Conservation (phyloP, 2,329 filamentous ascomycete genomes). For the Apiospora malaysiana region DNA sequence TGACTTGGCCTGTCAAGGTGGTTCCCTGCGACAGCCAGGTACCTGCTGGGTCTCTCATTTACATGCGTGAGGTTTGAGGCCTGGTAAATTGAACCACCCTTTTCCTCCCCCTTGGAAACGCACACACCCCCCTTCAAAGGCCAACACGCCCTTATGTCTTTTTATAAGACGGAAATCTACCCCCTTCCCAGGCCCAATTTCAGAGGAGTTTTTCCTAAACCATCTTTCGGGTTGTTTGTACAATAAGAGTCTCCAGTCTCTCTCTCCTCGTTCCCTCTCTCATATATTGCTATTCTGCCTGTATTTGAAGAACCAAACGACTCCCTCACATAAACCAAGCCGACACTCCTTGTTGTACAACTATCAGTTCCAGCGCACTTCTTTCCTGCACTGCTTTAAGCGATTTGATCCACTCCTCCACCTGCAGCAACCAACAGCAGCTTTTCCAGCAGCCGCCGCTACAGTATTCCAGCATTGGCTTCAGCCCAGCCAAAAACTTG, state of each 20-base stretch:
- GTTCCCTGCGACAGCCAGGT: constrained; percentile 23
- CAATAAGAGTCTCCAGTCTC: constrained; percentile 24
- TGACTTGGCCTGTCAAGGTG: constrained; percentile 20
- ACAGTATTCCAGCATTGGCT: constrained; percentile 20
- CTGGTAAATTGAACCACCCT: constrained; percentile 27
- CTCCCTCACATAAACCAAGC: not conserved
- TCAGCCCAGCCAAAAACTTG: constrained; percentile 19
- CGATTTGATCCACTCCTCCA: constrained; percentile 24
- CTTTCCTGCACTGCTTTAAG: constrained; percentile 25
- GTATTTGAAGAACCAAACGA: constrained; percentile 11
- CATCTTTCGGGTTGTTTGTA: constrained; percentile 22
- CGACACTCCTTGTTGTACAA: constrained; percentile 25
- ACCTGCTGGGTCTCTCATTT: constrained; percentile 24
- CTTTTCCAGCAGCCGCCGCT: not conserved
- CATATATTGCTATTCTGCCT: constrained; percentile 20
- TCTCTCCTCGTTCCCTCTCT: constrained; percentile 14
- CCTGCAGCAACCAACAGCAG: constrained; percentile 19
- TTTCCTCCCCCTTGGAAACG: constrained; percentile 22
- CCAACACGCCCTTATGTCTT: constrained; percentile 17
- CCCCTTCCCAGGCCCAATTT: constrained; percentile 23
- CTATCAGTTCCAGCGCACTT: constrained; percentile 21
- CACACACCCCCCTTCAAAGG: constrained; percentile 21
- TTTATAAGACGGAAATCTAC: constrained; percentile 27
- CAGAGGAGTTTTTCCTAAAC: constrained; percentile 25
- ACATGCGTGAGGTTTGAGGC: constrained; percentile 25